Conservation (phyloP, 2,329 filamentous ascomycete species). For the Cladosporium sp. region DNA sequence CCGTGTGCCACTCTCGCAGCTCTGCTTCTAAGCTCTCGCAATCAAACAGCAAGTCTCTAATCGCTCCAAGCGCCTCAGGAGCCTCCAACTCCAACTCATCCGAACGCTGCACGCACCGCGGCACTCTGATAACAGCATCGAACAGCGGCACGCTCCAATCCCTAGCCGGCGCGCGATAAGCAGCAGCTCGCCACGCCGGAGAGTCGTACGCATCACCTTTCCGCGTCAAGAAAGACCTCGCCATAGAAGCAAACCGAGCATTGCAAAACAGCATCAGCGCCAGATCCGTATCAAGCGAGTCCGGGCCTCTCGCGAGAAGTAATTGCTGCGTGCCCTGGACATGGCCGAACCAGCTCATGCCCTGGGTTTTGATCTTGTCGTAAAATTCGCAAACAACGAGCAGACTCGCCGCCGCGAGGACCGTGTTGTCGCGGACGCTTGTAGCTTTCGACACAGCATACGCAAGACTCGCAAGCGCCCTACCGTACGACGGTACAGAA, state of each 20-base stretch:
- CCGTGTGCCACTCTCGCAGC: constrained; percentile 28
- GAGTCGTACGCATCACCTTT: constrained; percentile 18
- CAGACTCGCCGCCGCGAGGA: constrained; percentile 21
- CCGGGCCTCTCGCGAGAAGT: constrained; percentile 18
- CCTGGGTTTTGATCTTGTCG: constrained; percentile 21
- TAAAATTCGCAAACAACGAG: constrained; percentile 23
- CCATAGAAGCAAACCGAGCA: constrained; percentile 18
- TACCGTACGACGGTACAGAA: constrained; percentile 20
- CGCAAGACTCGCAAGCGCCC: constrained; percentile 19
- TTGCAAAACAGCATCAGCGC: constrained; percentile 22
- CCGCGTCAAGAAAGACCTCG: constrained; percentile 17
- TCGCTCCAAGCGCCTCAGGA: constrained; percentile 10
- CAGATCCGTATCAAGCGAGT: constrained; percentile 18
- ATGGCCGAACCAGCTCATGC: constrained; percentile 22
- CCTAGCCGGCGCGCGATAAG: constrained; percentile 25
- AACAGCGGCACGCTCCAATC: constrained; percentile 32
- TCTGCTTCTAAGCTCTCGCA: constrained; percentile 26
- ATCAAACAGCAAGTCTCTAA: constrained; percentile 27
- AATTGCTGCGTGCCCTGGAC: constrained; percentile 21
- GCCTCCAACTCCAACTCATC: constrained; percentile 25
- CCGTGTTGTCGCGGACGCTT: constrained; percentile 20
- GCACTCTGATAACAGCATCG: constrained; percentile 33
- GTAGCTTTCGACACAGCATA: constrained; percentile 20
- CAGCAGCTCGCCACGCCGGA: constrained; percentile 20
- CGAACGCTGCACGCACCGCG: constrained; percentile 29